phyloP scores from a whole-genome alignment of 2,329 filamentous ascomycete species.

The Pseudogymnoascus sp. region DNA sequence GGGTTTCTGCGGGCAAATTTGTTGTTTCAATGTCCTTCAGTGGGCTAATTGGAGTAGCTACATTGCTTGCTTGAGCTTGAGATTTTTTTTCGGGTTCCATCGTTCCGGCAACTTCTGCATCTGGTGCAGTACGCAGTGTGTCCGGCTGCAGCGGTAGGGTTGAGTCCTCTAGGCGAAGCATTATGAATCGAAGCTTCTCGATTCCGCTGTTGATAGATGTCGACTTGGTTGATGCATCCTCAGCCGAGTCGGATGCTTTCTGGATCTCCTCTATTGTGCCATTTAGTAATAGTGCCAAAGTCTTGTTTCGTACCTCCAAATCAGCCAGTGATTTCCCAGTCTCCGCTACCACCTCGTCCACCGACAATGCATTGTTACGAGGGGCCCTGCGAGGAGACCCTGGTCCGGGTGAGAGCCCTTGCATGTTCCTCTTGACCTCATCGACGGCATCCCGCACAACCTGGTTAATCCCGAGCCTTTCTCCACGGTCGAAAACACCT shows the following conservation, averaged over 20 bases:
- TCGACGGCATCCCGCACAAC: conserved; percentile 72
- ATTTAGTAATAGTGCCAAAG: conserved; percentile 59
- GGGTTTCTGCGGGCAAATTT: not conserved
- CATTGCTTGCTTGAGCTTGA: not conserved
- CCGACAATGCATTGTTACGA: conserved; percentile 23
- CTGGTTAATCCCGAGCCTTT: conserved; percentile 71
- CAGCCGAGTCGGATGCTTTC: conserved; percentile 44
- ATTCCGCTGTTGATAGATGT: conserved; percentile 48
- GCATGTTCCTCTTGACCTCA: conserved; percentile 69
- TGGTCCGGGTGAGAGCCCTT: conserved; percentile 41
- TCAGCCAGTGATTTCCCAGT: conserved; percentile 35
- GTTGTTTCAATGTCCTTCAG: not conserved
- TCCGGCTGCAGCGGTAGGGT: conserved; percentile 39
- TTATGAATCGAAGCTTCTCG: conserved; percentile 57
- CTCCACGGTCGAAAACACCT: conserved; percentile 61
- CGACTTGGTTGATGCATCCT: conserved; percentile 33
- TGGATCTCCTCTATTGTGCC: conserved; percentile 56
- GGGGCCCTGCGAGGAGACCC: conserved; percentile 19
- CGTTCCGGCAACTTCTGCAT: not conserved
- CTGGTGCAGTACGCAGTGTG: conserved; percentile 9
- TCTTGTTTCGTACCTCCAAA: conserved; percentile 57
- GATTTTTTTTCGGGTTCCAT: not conserved
- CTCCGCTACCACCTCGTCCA: conserved; percentile 24
- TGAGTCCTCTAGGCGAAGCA: conserved; percentile 50
- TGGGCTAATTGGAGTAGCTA: not conserved